Evolutionary conservation across 2,329 filamentous ascomycete genomes (phyloP), one percentile per base, ranked within the genome.

Genomic region (Cercospora nicotianae): DNA sequence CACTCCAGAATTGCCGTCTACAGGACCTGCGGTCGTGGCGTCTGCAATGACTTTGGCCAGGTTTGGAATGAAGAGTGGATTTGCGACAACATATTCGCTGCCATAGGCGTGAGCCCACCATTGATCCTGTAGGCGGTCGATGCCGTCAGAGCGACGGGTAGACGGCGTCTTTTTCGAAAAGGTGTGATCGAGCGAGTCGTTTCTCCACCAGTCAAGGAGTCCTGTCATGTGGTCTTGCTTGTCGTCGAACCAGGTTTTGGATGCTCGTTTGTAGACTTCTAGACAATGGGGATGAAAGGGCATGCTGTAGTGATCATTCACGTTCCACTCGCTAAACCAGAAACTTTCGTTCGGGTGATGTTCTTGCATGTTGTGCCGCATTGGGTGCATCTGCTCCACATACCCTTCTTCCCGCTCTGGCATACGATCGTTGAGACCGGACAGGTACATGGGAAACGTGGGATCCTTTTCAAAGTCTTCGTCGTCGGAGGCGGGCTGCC

Each of bases 211-310:
- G 7, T 63, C 31, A 3, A 62, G 33, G 3, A 70, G 57, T 1
- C 61, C 63, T 2, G 23, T 23, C 31, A 70, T 42, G 16, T 69
- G 63, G 1, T 67, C 31, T 5, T 18, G 18, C 2, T 63, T 63
- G 5, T 10, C 60, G 3, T 48, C 42, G 42, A 48, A 48, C 42
- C 31, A 60, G 10, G 55, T 6, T 1, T 5, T 5, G 3, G 67
- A 69, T 3, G 59, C 69, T 0, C 67, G 63, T 9, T 63, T 64
- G 62, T 63, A 72, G 5, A 68, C 51, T 13, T 72, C 70, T 8
- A 72, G 16, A 20, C 70, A 72, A 13, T 39, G 51, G 3, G 70
- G 70, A 63, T 72, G 70, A 23, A 72, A 72, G 16, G 70, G 65
- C 48, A 66, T 60, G 23, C 64, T 60, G 16, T 53, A 23, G 12